Conservation (phyloP, 306 rosid species). For the Medicago lupulina region DNA sequence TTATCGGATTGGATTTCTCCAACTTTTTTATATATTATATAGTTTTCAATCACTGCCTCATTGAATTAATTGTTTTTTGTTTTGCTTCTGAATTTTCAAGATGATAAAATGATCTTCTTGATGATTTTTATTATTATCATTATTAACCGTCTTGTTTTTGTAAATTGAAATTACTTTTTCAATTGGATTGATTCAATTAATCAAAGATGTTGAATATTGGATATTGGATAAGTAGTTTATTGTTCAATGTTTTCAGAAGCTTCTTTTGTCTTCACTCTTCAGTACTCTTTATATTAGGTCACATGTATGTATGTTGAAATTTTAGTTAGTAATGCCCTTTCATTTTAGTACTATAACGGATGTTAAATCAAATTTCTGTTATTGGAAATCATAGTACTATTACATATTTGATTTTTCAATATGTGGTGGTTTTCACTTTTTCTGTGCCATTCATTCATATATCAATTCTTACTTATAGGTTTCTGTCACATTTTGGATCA, state of each 20-base stretch:
- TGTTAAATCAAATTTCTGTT: neutral
- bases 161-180: too few relatives aligned
- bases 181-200: too few relatives aligned
- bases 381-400: neutral
- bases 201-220: too few relatives aligned
- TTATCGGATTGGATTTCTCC: neutral
- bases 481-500: constrained; percentile 3
- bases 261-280: too few relatives aligned
- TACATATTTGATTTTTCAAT: constrained; percentile 16
- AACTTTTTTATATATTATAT: neutral
- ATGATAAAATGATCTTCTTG: too few relatives aligned
- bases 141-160: constrained; percentile 1
- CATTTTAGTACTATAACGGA: too few relatives aligned
- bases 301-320: too few relatives aligned
- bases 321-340: too few relatives aligned
- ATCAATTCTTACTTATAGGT: constrained; percentile 1
- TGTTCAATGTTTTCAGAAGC: too few relatives aligned
- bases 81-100: neutral
- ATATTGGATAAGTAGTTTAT: too few relatives aligned
- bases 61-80: neutral
- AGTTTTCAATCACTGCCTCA: too few relatives aligned
- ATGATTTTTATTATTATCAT: neutral
- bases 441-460: neutral
- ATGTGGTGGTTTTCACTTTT: constrained; percentile 18
- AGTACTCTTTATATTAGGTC: too few relatives aligned